phyloP scores from a whole-genome alignment of 345 rosid genomes.

The Eucalyptus tenuipes region DNA sequence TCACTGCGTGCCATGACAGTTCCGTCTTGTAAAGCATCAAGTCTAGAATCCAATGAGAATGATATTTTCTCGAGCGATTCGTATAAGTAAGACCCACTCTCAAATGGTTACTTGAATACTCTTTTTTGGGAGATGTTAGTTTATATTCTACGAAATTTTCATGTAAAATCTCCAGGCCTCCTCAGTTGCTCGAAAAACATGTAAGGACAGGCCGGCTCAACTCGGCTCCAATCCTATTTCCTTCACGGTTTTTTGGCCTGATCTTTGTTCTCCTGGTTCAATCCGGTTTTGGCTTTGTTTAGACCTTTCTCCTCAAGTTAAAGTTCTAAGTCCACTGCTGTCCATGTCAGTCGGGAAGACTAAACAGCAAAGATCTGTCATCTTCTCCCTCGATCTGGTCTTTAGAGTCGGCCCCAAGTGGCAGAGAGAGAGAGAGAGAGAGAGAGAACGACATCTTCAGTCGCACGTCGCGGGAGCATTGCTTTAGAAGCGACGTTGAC shows the following conservation, averaged over 20 bases:
- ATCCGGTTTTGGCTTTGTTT: background rate
- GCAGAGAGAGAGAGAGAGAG: background rate
- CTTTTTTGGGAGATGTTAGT: background rate
- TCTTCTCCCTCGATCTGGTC: background rate
- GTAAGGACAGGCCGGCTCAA: background rate
- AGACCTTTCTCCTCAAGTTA: background rate
- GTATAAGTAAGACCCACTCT: background rate
- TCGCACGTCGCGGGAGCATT: conserved; percentile 4
- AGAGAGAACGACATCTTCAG: background rate
- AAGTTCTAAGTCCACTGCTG: background rate
- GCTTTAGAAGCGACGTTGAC: background rate
- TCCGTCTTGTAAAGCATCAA: background rate
- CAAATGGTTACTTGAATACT: background rate
- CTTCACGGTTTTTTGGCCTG: background rate
- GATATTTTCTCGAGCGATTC: accelerated
- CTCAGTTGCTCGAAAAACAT: background rate
- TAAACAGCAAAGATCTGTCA: background rate
- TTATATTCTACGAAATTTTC: no score
- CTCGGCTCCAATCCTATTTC: background rate
- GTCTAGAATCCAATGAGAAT: background rate
- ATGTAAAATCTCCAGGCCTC: background rate
- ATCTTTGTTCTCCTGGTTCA: background rate
- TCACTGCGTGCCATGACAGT: accelerated
- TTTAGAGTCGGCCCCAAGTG: background rate
- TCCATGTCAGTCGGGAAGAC: background rate